phyloP scores from a whole-genome alignment of 331 rosid genomes.

The Prunus yedoensis region DNA sequence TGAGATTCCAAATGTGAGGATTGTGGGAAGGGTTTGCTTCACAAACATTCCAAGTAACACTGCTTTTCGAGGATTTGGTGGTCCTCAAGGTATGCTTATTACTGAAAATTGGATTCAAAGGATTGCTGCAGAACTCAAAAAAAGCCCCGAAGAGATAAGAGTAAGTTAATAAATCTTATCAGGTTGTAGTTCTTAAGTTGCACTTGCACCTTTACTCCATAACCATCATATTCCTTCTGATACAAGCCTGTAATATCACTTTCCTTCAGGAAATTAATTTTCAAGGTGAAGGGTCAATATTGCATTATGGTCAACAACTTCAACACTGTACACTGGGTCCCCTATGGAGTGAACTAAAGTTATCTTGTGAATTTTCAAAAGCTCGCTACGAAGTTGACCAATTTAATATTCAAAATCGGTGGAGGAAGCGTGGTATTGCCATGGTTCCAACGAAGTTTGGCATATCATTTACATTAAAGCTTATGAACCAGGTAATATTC shows the following conservation, averaged over 20 bases:
- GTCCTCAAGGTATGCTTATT: constrained; percentile 97
- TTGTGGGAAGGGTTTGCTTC: constrained; percentile 78
- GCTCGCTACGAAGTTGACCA: constrained; percentile 62
- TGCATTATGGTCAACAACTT: constrained; percentile 80
- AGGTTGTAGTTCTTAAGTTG: neutral
- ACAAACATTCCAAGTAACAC: constrained; percentile 88
- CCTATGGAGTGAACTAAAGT: constrained; percentile 76
- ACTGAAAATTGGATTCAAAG: constrained; percentile 93
- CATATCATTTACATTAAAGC: constrained; percentile 76
- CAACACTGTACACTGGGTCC: constrained; percentile 65
- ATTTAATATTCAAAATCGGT: constrained; percentile 71
- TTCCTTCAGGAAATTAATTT: constrained; percentile 75
- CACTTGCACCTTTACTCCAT: constrained; percentile 22
- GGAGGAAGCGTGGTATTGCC: constrained; percentile 93
- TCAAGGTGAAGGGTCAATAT: constrained; percentile 81
- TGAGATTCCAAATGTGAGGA: constrained; percentile 89
- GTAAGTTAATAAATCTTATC: constrained; percentile 38
- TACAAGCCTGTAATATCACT: constrained; percentile 25
- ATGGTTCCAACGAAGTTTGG: constrained; percentile 95
- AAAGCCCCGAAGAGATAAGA: constrained; percentile 79
- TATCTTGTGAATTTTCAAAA: constrained; percentile 65
- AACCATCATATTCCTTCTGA: constrained; percentile 1
- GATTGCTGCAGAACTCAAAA: constrained; percentile 75
- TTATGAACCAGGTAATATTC: constrained; percentile 82
- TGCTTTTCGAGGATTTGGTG: constrained; percentile 98